Percentiles rank a stretch among this genome's conserved stretches.
These are phyloP conservation scores for Exophiala aquamarina DNA, from an alignment of 2,329 filamentous ascomycete species.

Conservation along the genomic window DNA sequence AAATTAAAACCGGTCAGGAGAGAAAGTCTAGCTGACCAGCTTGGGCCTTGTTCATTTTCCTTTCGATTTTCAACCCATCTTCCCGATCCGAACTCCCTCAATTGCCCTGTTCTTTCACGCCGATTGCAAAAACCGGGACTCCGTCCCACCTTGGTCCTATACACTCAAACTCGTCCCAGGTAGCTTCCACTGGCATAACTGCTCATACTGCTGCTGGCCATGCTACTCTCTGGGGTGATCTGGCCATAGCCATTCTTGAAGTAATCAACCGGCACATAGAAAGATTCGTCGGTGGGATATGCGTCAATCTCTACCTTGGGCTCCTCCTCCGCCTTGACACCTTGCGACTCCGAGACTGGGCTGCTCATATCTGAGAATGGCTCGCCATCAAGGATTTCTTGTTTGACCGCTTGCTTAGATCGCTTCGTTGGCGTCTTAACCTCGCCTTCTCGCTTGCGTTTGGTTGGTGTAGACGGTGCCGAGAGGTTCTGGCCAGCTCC, in stretches of 20 bases:
- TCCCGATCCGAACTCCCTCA: background rate
- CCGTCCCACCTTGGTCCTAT: too few species aligned
- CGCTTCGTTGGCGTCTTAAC: slow-evolving; percentile 14
- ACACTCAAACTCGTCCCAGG: too few species aligned
- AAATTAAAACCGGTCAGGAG: too few species aligned
- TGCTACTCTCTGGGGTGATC: background rate
- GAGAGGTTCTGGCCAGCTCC: slow-evolving; percentile 6
- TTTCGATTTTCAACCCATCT: background rate
- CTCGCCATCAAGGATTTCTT: slow-evolving; percentile 12
- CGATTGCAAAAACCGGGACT: too few species aligned
- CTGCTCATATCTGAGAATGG: slow-evolving; percentile 15
- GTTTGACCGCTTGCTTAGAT: slow-evolving; percentile 9
- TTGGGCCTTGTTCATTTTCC: background rate
- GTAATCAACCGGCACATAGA: slow-evolving; percentile 5
- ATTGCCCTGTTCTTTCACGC: background rate
- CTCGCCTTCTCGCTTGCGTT: slow-evolving; percentile 19
- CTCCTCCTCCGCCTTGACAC: slow-evolving; percentile 12
- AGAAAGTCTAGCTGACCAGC: too few species aligned
- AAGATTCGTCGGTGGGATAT: slow-evolving; percentile 4
- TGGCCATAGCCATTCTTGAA: background rate
- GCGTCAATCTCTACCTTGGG: slow-evolving; percentile 3
- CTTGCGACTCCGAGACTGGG: background rate
- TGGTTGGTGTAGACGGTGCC: slow-evolving; percentile 17
- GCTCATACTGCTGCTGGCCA: background rate
- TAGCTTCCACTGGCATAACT: background rate